phyloP scores from a whole-genome alignment of 2,329 filamentous ascomycete genomes.

The Colletotrichum camelliae region DNA sequence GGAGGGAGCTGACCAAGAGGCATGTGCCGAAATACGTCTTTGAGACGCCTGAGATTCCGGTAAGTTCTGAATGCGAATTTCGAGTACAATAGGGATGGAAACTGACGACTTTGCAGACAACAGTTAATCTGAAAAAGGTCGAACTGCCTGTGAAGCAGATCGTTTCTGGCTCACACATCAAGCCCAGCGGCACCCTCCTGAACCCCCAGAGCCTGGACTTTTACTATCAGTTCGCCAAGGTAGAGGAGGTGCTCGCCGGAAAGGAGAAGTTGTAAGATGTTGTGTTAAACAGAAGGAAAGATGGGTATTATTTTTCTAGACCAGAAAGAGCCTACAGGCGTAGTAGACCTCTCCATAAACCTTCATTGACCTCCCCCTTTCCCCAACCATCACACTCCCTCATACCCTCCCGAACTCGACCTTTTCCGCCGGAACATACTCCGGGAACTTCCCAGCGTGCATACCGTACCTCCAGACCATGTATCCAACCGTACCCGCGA shows the following conservation, averaged over 20 bases:
- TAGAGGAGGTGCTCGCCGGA: constrained; percentile 61
- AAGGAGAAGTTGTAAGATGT: constrained; percentile 54
- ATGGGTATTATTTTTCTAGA: background rate
- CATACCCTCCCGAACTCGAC: constrained; percentile 14
- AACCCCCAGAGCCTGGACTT: constrained; percentile 79
- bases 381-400: background rate
- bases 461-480: constrained; percentile 56
- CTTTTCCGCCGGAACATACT: constrained; percentile 15
- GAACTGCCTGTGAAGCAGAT: constrained; percentile 87
- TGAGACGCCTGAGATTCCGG: constrained; percentile 81
- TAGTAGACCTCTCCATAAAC: background rate
- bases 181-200: constrained; percentile 76
- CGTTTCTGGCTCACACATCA: constrained; percentile 75
- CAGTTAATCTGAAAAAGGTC: constrained; percentile 85
- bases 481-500: constrained; percentile 53
- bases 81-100: background rate
- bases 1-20: constrained; percentile 68
- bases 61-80: constrained; percentile 44
- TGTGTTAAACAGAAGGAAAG: background rate
- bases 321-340: background rate
- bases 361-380: background rate
- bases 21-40: constrained; percentile 83
- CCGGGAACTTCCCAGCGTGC: constrained; percentile 45
- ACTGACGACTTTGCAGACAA: constrained; percentile 58
- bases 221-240: constrained; percentile 79